phyloP scores from a whole-genome alignment of 2,329 filamentous ascomycete species.

The Thielaviopsis euricoi region DNA sequence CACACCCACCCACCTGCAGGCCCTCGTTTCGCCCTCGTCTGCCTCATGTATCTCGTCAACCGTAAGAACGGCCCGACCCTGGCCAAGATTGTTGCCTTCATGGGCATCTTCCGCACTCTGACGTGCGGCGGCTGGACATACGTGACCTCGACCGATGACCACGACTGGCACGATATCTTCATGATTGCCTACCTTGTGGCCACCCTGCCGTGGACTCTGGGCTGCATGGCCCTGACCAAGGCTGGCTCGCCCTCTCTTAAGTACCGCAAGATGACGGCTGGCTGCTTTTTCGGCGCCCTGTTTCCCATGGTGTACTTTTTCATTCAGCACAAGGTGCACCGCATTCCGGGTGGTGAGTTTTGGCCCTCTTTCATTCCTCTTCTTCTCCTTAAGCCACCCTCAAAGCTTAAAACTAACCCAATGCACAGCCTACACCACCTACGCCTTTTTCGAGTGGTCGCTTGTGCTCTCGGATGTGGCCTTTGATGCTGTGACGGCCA shows the following conservation, averaged over 20 bases:
- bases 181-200: slow-evolving; percentile 97
- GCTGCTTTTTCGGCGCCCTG: slow-evolving; percentile 77
- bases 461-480: slow-evolving; percentile 88
- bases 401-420: not conserved
- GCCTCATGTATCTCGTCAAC: slow-evolving; percentile 81
- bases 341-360: slow-evolving; percentile 68
- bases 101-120: slow-evolving; percentile 74
- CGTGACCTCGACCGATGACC: slow-evolving; percentile 93
- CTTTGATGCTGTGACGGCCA: slow-evolving; percentile 85
- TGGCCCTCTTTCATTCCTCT: not conserved
- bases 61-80: slow-evolving; percentile 56
- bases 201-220: slow-evolving; percentile 87
- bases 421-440: slow-evolving; percentile 76
- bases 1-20: slow-evolving; percentile 33
- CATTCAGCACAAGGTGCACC: slow-evolving; percentile 96
- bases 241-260: slow-evolving; percentile 67
- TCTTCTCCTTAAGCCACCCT: not conserved
- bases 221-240: slow-evolving; percentile 76
- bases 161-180: slow-evolving; percentile 97
- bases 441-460: slow-evolving; percentile 96
- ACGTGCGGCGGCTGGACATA: slow-evolving; percentile 98
- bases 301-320: slow-evolving; percentile 91
- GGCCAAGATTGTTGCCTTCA: slow-evolving; percentile 63
- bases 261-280: slow-evolving; percentile 73
- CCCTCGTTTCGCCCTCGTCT: slow-evolving; percentile 79